Base-by-base conservation (phyloP, 106 monocot species). In the Dactylorhiza incarnata region DNA sequence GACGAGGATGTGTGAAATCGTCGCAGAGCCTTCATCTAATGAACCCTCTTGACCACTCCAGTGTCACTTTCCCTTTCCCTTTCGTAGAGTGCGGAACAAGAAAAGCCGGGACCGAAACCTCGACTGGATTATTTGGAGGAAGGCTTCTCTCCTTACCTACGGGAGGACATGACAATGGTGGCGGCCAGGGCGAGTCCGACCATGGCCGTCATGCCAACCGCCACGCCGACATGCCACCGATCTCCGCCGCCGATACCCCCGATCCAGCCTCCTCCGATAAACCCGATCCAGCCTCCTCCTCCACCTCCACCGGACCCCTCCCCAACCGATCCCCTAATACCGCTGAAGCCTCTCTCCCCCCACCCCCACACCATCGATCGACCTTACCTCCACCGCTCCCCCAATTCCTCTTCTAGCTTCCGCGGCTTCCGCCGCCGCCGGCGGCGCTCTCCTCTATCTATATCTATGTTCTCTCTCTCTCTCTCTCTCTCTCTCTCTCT, bases 181-280 rank as follows among this genome's bases (percentile, higher is more conserved):
- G 85, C 95, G 73, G 85, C 93, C 80, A 96, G 67, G 68, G 88
- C 89, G 75, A 95, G 58, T 13, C 95, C 95, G 72, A 92, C 88
- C 65, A 90, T 73, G 79, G 93, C 93, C 81, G 95, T 96, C 51
- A 92, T 90, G 14, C 92, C 92, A n/a, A 90, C 75, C 44, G 85
- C 82, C 65, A 89, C 73, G 58, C 82, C 89, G 79, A 81, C 86
- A 82, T 93, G 78, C 90, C 88, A 91, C 13, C 84, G 75, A 25
- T 71, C 75, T 20, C 25, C 78, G 15, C 45, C 48, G 3, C 73
- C 77, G 73, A 65, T 76, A 29, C 24, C 75, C 48, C 68, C 66
- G 16, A 24, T 43, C 3, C 54, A 46, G 37, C 22, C 24, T 25
- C 43, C 76, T 46, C 72, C 71, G 11, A 46, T 49, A 2, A 23